Evolutionary conservation across 805 yeast genomes (phyloP).

Genomic region (Starmerella sp.): DNA sequence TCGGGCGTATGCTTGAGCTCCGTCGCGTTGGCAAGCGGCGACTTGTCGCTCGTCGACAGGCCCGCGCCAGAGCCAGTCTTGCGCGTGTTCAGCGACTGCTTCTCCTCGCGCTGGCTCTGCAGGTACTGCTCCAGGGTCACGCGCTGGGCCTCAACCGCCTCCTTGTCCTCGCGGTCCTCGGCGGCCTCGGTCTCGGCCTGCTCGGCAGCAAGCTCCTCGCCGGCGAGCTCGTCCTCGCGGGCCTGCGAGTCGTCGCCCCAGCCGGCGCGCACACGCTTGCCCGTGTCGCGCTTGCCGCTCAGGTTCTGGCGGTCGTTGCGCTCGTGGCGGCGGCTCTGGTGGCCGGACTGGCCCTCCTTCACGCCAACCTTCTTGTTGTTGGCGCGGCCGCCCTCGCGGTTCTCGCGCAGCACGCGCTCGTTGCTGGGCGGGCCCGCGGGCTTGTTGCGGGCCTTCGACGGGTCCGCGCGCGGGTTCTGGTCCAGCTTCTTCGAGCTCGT

Average conservation of each 20-base stretch:
- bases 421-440: conserved; percentile 51
- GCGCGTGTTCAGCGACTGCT: conserved; percentile 25
- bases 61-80: conserved; percentile 38
- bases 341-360: conserved; percentile 43
- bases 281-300: conserved; percentile 72
- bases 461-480: conserved; percentile 42
- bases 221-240: conserved; percentile 50
- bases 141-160: conserved; percentile 35
- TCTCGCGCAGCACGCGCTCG: conserved; percentile 75
- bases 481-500: conserved; percentile 73
- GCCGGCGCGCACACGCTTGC: conserved; percentile 71
- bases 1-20: conserved; percentile 2
- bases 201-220: conserved; percentile 33
- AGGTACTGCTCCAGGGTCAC: conserved; percentile 74
- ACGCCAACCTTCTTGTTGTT: conserved; percentile 40
- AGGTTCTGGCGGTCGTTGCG: conserved; percentile 73
- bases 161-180: conserved; percentile 35
- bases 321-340: conserved; percentile 45
- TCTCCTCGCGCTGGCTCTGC: conserved; percentile 35
- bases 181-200: conserved; percentile 32
- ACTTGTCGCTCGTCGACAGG: not conserved
- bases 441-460: conserved; percentile 50
- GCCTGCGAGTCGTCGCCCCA: conserved; percentile 78
- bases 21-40: conserved; percentile 38
- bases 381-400: conserved; percentile 50